phyloP scores from a whole-genome alignment of 768 basidiomycete genomes.

The Mycena metata region DNA sequence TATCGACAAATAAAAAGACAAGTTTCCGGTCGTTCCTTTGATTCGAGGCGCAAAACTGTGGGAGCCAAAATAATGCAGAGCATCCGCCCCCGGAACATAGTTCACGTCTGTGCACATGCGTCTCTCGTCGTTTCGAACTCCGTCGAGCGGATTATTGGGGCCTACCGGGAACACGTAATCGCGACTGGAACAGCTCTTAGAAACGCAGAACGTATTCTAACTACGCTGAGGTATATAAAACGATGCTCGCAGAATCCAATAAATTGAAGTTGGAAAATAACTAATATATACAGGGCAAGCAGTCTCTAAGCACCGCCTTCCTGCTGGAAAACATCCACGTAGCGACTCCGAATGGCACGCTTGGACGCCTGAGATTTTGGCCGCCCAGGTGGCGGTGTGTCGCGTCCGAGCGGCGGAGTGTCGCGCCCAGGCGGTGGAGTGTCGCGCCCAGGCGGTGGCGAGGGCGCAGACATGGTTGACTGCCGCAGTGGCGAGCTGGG shows the following conservation, averaged over 20 bases:
- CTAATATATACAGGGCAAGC: conserved; percentile 13
- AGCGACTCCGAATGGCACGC: conserved; percentile 83
- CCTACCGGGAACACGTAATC: too few relatives aligned
- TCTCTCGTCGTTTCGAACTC: too few relatives aligned
- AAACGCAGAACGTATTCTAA: too few relatives aligned
- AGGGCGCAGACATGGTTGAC: conserved; percentile 52
- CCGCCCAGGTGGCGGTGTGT: conserved; percentile 55
- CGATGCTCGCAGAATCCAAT: conserved; percentile 12
- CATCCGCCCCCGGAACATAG: too few relatives aligned
- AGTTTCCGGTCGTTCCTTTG: too few relatives aligned
- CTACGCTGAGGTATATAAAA: too few relatives aligned
- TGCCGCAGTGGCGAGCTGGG: conserved; percentile 63
- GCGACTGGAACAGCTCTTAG: too few relatives aligned
- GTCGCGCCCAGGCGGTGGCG: conserved; percentile 62
- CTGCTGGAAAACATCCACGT: conserved; percentile 92
- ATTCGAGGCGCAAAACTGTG: too few relatives aligned
- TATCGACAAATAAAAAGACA: too few relatives aligned
- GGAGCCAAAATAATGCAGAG: too few relatives aligned
- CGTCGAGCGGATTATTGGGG: too few relatives aligned
- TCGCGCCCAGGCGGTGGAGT: conserved; percentile 62
- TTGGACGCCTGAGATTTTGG: conserved; percentile 77
- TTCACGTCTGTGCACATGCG: too few relatives aligned
- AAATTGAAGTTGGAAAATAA: conserved; percentile 18
- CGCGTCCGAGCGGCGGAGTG: conserved; percentile 59
- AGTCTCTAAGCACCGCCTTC: conserved; percentile 40